phyloP scores from a whole-genome alignment of 164 flowering plant genomes.

The Magnolia sinica region DNA sequence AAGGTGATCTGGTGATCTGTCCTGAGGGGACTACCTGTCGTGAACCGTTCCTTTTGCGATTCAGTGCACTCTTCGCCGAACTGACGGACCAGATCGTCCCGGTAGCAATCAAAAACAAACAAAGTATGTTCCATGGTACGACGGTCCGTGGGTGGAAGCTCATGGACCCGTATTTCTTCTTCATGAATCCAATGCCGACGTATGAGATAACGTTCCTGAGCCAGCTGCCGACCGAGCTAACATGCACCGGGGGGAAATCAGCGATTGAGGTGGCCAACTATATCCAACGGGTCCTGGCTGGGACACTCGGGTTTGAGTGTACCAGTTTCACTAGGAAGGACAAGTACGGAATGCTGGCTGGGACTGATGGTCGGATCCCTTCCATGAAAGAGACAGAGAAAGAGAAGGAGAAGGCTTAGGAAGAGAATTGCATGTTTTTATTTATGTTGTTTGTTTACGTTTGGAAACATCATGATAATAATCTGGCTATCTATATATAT shows the following conservation, averaged over 20 bases:
- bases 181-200: constrained; percentile 80
- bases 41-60: constrained; percentile 71
- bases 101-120: constrained; percentile 66
- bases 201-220: constrained; percentile 75
- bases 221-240: constrained; percentile 68
- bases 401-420: constrained; percentile 3
- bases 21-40: constrained; percentile 91
- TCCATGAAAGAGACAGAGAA: constrained; percentile 17
- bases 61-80: constrained; percentile 83
- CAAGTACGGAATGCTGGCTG: constrained; percentile 48
- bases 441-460: background rate
- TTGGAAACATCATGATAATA: background rate
- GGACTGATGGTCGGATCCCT: constrained; percentile 40
- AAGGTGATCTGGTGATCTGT: constrained; percentile 79
- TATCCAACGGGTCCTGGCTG: constrained; percentile 45
- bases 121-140: constrained; percentile 69
- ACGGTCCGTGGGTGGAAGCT: constrained; percentile 60
- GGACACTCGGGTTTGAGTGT: constrained; percentile 53
- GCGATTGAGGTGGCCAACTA: constrained; percentile 59
- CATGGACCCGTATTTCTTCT: constrained; percentile 74
- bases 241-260: constrained; percentile 51
- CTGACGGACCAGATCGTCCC: constrained; percentile 86
- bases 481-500: too few relatives aligned
- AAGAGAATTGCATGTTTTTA: background rate
- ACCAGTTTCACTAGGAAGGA: constrained; percentile 60